Evolutionary conservation across 495 filamentous ascomycete species (phyloP).

Genomic region (Elasticomyces elasticus): DNA sequence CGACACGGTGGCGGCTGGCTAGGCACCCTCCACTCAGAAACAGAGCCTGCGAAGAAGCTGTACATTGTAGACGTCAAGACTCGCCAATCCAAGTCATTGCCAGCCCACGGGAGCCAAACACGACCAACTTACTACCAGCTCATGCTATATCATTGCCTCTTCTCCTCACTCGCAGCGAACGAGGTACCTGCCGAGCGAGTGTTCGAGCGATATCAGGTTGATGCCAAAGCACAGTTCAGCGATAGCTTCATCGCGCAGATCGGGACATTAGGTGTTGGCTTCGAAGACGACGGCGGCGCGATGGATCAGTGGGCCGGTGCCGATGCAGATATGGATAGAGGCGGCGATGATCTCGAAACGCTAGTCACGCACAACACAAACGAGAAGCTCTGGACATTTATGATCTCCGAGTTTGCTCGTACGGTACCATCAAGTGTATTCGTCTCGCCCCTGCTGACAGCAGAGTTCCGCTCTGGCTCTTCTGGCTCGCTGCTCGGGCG

Average conservation of each 20-base stretch:
- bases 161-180: slow-evolving; percentile 61
- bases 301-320: neutral
- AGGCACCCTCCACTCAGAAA: slow-evolving; percentile 12
- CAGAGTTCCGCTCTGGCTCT: slow-evolving; percentile 48
- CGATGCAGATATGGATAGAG: neutral
- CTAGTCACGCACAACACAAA: slow-evolving; percentile 53
- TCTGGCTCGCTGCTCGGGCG: slow-evolving; percentile 52
- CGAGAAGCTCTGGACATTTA: slow-evolving; percentile 51
- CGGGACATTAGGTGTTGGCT: slow-evolving; percentile 53
- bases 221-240: slow-evolving; percentile 55
- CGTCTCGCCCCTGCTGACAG: slow-evolving; percentile 43
- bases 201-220: slow-evolving; percentile 58
- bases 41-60: slow-evolving; percentile 11
- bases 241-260: slow-evolving; percentile 75
- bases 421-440: slow-evolving; percentile 13
- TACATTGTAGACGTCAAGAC: slow-evolving; percentile 91
- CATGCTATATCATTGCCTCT: slow-evolving; percentile 81
- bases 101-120: slow-evolving; percentile 51
- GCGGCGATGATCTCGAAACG: slow-evolving; percentile 43
- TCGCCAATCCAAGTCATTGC: slow-evolving; percentile 49
- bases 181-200: slow-evolving; percentile 57
- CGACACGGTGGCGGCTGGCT: slow-evolving; percentile 3
- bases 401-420: slow-evolving; percentile 40
- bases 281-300: slow-evolving; percentile 28
- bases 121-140: slow-evolving; percentile 75